phyloP scores from a whole-genome alignment of 2,329 filamentous ascomycete species.

The Claviceps sp. region DNA sequence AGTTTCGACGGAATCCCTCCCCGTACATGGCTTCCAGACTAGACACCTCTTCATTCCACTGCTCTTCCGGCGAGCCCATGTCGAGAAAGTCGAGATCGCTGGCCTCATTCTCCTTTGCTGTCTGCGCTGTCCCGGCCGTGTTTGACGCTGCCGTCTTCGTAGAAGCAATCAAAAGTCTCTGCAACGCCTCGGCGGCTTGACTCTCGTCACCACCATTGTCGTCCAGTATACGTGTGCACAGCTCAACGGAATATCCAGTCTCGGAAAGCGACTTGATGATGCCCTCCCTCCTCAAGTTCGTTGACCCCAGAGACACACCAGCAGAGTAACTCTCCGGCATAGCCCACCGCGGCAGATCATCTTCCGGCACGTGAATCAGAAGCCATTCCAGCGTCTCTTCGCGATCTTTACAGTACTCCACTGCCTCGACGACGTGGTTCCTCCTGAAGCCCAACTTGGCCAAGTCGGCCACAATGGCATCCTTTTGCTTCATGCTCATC shows the following conservation, averaged over 20 bases:
- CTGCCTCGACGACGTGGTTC: constrained; percentile 81
- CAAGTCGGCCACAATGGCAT: constrained; percentile 57
- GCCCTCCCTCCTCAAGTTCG: constrained; percentile 67
- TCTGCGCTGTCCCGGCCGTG: not conserved
- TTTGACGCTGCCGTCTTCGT: not conserved
- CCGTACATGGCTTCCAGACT: constrained; percentile 80
- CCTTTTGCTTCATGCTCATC: constrained; percentile 45
- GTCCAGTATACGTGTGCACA: constrained; percentile 69
- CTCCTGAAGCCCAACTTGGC: constrained; percentile 70
- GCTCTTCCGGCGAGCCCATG: constrained; percentile 40
- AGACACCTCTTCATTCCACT: constrained; percentile 76
- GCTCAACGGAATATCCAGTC: constrained; percentile 72
- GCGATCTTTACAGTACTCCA: constrained; percentile 74
- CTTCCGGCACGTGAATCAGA: constrained; percentile 90
- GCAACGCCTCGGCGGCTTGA: constrained; percentile 65
- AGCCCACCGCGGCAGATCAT: constrained; percentile 87
- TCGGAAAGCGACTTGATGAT: constrained; percentile 70
- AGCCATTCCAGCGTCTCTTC: constrained; percentile 95
- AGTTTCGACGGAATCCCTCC: constrained; percentile 51
- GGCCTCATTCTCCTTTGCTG: constrained; percentile 1
- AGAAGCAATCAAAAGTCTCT: constrained; percentile 32
- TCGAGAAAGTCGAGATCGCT: constrained; percentile 29
- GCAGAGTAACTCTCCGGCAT: constrained; percentile 85
- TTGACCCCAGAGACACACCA: constrained; percentile 74
- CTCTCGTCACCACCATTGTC: constrained; percentile 58